Conservation (phyloP, 2,329 filamentous ascomycete species). For the Colletotrichum endophyticum region DNA sequence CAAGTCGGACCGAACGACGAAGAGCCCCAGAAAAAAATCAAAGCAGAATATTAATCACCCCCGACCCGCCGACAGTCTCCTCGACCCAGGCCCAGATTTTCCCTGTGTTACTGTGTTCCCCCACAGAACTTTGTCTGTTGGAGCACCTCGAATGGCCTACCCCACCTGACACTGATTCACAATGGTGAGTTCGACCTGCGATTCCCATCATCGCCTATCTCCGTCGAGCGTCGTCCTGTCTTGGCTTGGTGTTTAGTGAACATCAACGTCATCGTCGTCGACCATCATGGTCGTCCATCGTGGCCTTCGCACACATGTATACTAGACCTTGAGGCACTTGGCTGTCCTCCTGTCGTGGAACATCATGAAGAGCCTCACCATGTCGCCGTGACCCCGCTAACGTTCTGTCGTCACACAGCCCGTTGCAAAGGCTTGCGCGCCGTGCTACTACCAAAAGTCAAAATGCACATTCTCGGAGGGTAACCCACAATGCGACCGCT, state of each 20-base stretch:
- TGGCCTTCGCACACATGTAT: neutral
- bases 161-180: slow-evolving; percentile 12
- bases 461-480: slow-evolving; percentile 20
- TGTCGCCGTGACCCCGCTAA: neutral
- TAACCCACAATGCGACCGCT: slow-evolving; percentile 19
- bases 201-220: neutral
- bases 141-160: slow-evolving; percentile 19
- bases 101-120: neutral
- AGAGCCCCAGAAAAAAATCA: neutral
- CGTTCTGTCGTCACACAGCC: neutral
- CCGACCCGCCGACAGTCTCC: neutral
- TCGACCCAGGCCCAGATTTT: slow-evolving; percentile 3
- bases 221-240: neutral
- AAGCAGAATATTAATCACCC: neutral
- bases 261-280: neutral
- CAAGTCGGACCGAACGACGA: neutral
- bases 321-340: neutral
- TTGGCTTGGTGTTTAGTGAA: neutral
- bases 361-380: neutral
- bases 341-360: neutral
- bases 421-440: slow-evolving; percentile 19
- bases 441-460: slow-evolving; percentile 21
- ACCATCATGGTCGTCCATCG: neutral
- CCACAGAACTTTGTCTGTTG: slow-evolving; percentile 15
- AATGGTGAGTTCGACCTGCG: slow-evolving; percentile 12